Percentiles rank a stretch among this genome's conserved stretches.
Conservation (phyloP, 768 basidiomycete species). For the Amanita jacksonii region DNA sequence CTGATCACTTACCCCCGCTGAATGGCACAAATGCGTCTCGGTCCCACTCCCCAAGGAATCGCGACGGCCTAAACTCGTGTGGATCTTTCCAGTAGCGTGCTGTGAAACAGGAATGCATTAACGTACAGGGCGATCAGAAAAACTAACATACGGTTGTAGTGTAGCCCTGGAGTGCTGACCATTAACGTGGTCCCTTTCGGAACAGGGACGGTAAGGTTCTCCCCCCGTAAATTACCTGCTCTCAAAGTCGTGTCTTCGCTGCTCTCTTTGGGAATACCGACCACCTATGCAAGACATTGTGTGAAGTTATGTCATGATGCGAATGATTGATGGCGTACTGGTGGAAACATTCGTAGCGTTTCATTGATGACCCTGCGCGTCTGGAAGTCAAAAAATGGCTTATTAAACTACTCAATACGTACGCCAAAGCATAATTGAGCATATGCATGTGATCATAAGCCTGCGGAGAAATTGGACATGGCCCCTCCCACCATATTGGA, state of each 20-base stretch:
- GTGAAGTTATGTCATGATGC: slow-evolving; percentile 4
- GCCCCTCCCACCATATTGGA: neutral
- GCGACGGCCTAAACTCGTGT: slow-evolving; percentile 31
- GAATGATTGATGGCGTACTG: slow-evolving; percentile 25
- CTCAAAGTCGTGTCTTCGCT: slow-evolving; percentile 37
- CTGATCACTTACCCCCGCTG: slow-evolving; percentile 27
- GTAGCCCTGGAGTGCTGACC: slow-evolving; percentile 31
- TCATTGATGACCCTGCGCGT: slow-evolving; percentile 36
- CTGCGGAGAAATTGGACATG: slow-evolving; percentile 12
- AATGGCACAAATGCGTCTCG: slow-evolving; percentile 48
- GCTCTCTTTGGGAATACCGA: slow-evolving; percentile 32
- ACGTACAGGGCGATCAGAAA: neutral
- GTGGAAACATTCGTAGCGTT: slow-evolving; percentile 37
- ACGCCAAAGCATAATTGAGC: slow-evolving; percentile 31
- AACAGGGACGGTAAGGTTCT: slow-evolving; percentile 28
- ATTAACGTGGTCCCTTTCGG: slow-evolving; percentile 32
- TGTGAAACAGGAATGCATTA: slow-evolving; percentile 12
- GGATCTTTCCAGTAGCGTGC: slow-evolving; percentile 51
- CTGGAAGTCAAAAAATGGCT: neutral
- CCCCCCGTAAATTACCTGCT: slow-evolving; percentile 26
- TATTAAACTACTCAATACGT: slow-evolving; percentile 4
- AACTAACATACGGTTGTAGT: slow-evolving; percentile 38
- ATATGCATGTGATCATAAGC: slow-evolving; percentile 31
- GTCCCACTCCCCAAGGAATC: slow-evolving; percentile 46
- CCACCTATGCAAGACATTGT: no score